These are phyloP conservation scores for Gymnopus androsaceus DNA, from an alignment of 1,284 basidiomycete genomes.

Conservation along the genomic window DNA sequence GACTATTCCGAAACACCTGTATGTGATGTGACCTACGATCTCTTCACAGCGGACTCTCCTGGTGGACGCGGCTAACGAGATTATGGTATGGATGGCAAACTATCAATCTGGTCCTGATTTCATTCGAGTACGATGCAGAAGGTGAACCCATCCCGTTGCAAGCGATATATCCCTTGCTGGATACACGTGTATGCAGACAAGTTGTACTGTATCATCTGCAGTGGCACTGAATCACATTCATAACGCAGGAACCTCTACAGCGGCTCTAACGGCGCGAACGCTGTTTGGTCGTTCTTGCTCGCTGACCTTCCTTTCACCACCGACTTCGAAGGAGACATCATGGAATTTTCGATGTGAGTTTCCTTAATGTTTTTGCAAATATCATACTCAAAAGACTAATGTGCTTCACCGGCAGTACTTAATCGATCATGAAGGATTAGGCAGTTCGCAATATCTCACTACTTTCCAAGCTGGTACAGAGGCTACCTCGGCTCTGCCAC, in stretches of 20 bases:
- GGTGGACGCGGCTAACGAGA: conserved; percentile 57
- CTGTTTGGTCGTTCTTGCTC: conserved; percentile 66
- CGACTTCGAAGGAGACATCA: conserved; percentile 58
- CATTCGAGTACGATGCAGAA: conserved; percentile 44
- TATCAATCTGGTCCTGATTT: conserved; percentile 63
- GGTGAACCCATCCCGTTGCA: conserved; percentile 52
- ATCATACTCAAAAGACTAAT: background rate
- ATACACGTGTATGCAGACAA: conserved; percentile 42
- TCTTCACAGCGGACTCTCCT: conserved; percentile 57
- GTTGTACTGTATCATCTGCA: too few relatives aligned
- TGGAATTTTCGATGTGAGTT: conserved; percentile 49
- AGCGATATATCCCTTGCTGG: conserved; percentile 48
- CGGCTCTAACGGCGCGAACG: conserved; percentile 62
- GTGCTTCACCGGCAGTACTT: conserved; percentile 44
- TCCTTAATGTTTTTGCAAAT: background rate
- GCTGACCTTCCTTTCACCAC: conserved; percentile 36
- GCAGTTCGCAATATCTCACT: conserved; percentile 50
- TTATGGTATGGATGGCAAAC: conserved; percentile 71
- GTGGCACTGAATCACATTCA: too few relatives aligned
- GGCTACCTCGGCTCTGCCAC: conserved; percentile 55
- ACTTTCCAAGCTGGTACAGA: conserved; percentile 61
- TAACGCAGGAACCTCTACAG: conserved; percentile 29
- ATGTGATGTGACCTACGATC: conserved; percentile 60
- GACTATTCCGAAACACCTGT: conserved; percentile 34
- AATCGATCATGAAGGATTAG: conserved; percentile 45